phyloP scores from a whole-genome alignment of 768 basidiomycete species.

The Auricularia heimuer region DNA sequence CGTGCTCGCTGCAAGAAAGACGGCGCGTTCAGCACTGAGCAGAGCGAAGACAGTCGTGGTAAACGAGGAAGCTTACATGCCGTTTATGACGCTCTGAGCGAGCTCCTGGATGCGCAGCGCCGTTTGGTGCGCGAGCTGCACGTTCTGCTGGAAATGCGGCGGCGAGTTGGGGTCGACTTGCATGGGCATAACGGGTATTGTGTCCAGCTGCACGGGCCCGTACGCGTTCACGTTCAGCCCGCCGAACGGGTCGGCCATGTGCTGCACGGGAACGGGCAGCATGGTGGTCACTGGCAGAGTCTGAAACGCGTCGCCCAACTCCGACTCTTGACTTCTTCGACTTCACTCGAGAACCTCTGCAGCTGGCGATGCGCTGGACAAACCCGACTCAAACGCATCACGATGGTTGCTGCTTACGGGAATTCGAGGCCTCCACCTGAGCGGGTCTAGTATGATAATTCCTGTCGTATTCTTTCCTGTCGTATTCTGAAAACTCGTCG shows the following conservation, averaged over 20 bases:
- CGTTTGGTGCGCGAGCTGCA: background rate
- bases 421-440: no score
- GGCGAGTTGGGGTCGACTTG: background rate
- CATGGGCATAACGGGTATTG: background rate
- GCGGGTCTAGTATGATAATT: no score
- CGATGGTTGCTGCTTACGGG: no score
- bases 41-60: background rate
- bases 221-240: background rate
- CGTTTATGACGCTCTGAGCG: background rate
- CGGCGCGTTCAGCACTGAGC: background rate
- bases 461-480: no score
- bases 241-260: background rate
- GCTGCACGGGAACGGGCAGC: background rate
- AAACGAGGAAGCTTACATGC: background rate
- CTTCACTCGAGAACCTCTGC: no score
- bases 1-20: background rate
- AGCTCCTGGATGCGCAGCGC: constrained; percentile 1
- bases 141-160: background rate
- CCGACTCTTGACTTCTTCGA: no score
- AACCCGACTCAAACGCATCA: no score
- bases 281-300: background rate
- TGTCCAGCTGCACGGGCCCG: background rate
- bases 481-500: no score
- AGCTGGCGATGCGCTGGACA: no score
- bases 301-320: no score